A percentile compares a stretch with the other conserved stretches of the same genome.
These are phyloP conservation scores for Fomitopsis betulina DNA, from an alignment of 1,284 basidiomycete species.

Conservation along the genomic window DNA sequence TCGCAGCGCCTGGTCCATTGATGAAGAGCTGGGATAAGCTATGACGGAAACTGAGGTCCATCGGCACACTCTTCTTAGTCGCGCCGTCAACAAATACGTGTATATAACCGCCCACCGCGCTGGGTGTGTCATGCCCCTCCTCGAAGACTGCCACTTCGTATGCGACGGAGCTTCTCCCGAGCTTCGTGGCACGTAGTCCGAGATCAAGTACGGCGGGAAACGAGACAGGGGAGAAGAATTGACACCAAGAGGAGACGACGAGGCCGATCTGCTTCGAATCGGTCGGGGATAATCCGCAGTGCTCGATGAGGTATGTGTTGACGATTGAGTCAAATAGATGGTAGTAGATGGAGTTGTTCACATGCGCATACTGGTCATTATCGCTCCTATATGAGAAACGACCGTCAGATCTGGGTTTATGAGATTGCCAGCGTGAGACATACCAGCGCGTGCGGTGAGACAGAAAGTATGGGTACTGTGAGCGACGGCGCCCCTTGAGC, in stretches of 20 bases:
- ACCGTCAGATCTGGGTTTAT: neutral
- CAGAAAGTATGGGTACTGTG: slow-evolving; percentile 56
- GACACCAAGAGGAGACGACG: slow-evolving; percentile 67
- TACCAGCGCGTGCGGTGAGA: slow-evolving; percentile 68
- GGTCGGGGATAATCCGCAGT: slow-evolving; percentile 38
- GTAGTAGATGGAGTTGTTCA: slow-evolving; percentile 78
- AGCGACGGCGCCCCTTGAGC: slow-evolving; percentile 35
- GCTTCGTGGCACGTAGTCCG: slow-evolving; percentile 56
- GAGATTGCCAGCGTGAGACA: slow-evolving; percentile 12
- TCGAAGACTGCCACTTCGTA: slow-evolving; percentile 75
- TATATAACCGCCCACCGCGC: slow-evolving; percentile 73
- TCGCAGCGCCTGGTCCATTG: too few relatives aligned
- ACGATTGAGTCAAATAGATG: slow-evolving; percentile 74
- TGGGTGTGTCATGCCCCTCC: slow-evolving; percentile 39
- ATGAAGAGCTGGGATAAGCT: slow-evolving; percentile 36
- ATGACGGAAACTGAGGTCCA: slow-evolving; percentile 34
- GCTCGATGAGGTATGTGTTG: slow-evolving; percentile 65
- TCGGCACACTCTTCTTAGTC: slow-evolving; percentile 48
- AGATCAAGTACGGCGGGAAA: slow-evolving; percentile 67
- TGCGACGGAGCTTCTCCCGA: slow-evolving; percentile 67
- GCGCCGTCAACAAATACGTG: slow-evolving; percentile 72
- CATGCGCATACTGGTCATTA: slow-evolving; percentile 76
- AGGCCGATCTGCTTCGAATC: slow-evolving; percentile 56
- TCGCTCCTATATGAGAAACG: slow-evolving; percentile 47
- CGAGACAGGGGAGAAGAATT: slow-evolving; percentile 65